These are phyloP conservation scores for Talaromyces piceae DNA, from an alignment of 2,329 filamentous ascomycete species.

Conservation along the genomic window DNA sequence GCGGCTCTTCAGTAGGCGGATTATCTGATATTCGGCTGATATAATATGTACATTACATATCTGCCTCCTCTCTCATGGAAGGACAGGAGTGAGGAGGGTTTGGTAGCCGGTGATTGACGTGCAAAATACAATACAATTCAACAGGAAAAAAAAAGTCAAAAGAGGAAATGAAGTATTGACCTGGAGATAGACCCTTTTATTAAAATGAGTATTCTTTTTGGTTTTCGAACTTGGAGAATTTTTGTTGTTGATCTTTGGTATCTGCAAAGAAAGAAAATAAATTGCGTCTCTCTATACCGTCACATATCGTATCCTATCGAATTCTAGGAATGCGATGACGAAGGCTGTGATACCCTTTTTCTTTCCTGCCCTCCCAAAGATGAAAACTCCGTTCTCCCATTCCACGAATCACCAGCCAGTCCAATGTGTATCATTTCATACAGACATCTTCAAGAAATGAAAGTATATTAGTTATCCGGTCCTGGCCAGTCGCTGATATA, in stretches of 20 bases:
- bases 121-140: not conserved
- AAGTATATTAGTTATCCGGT: not conserved
- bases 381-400: not conserved
- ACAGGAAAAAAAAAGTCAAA: not conserved
- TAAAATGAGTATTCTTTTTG: not conserved
- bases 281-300: not conserved
- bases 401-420: not conserved
- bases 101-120: slow-evolving; percentile 37
- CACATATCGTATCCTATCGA: slow-evolving; percentile 1
- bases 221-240: not conserved
- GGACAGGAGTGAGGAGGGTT: slow-evolving; percentile 36
- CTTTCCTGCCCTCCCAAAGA: not conserved
- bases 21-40: slow-evolving; percentile 30
- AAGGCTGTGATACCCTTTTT: not conserved
- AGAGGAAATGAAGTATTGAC: not conserved
- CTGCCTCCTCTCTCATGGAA: slow-evolving; percentile 39
- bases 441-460: not conserved
- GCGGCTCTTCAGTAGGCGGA: slow-evolving; percentile 58
- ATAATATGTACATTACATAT: slow-evolving; percentile 18
- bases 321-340: not conserved
- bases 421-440: slow-evolving; percentile 1
- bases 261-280: not conserved
- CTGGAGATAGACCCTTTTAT: not conserved
- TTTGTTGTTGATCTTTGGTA: not conserved
- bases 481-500: not conserved